Percentiles rank a stretch among this genome's conserved stretches.
These are phyloP conservation scores for Pseudocercospora cruenta DNA, from an alignment of 2,329 filamentous ascomycete species.

Conservation along the genomic window DNA sequence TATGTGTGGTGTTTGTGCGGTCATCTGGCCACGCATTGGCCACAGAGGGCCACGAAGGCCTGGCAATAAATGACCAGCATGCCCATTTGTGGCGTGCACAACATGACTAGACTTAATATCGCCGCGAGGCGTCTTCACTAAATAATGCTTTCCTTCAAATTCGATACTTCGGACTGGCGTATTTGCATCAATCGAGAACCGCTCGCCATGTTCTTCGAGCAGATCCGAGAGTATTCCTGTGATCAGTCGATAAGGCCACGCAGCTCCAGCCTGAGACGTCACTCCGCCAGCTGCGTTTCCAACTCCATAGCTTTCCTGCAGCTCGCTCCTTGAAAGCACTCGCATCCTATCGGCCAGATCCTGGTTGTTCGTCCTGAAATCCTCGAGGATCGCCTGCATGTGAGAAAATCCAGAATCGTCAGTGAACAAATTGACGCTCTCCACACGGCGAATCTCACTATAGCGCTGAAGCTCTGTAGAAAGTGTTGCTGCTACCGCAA, in stretches of 20 bases:
- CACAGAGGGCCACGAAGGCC: constrained; percentile 20
- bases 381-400: background rate
- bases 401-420: constrained; percentile 2
- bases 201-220: background rate
- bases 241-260: constrained; percentile 26
- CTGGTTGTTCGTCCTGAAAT: constrained; percentile 6
- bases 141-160: constrained; percentile 1
- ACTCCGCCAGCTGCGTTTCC: constrained; percentile 13
- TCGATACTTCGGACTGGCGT: constrained; percentile 19
- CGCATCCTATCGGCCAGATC: constrained; percentile 1
- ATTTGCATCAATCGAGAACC: constrained; percentile 20
- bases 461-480: constrained; percentile 3
- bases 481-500: constrained; percentile 9
- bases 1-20: constrained; percentile 15
- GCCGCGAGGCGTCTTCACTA: constrained; percentile 16
- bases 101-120: constrained; percentile 10
- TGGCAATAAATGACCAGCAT: constrained; percentile 24
- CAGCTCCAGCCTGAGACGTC: constrained; percentile 19
- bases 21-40: constrained; percentile 29
- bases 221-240: constrained; percentile 17
- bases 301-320: constrained; percentile 11
- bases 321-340: background rate
- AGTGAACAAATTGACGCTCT: constrained; percentile 16
- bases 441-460: constrained; percentile 18
- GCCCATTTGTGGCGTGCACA: constrained; percentile 25